These are phyloP conservation scores for Nicotiana undulata DNA, from an alignment of 257 asterid genomes.

Conservation along the genomic window DNA sequence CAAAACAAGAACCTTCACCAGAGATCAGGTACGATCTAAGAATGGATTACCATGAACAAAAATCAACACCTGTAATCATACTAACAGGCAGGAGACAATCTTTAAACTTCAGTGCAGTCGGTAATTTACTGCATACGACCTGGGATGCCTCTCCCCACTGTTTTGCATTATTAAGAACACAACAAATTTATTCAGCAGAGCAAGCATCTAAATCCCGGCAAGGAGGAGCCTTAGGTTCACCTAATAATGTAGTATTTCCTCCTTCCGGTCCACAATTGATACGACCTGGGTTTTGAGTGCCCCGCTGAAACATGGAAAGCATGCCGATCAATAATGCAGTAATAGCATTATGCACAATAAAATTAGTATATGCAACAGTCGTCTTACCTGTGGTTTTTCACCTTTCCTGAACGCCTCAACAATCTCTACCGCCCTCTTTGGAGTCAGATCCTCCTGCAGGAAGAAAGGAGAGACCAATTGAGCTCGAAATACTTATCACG, in stretches of 20 bases:
- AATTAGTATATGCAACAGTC: neutral
- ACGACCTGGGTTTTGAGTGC: constrained; percentile 85
- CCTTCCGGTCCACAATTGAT: constrained; percentile 86
- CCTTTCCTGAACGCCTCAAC: constrained; percentile 91
- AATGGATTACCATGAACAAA: neutral
- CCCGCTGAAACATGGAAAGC: constrained; percentile 48
- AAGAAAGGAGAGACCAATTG: neutral
- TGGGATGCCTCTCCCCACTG: constrained; percentile 30
- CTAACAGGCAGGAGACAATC: neutral
- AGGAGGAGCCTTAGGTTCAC: constrained; percentile 90
- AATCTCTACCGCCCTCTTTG: constrained; percentile 75
- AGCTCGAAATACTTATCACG: neutral
- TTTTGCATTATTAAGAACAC: constrained; percentile 39
- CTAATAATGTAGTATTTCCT: constrained; percentile 68
- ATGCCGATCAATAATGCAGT: neutral
- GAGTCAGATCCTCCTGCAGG: constrained; percentile 85
- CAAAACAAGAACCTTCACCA: neutral
- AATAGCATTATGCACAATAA: neutral
- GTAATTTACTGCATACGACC: constrained; percentile 23
- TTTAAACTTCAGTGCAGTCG: constrained; percentile 3
- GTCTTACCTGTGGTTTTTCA: constrained; percentile 87
- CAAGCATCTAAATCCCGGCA: constrained; percentile 92
- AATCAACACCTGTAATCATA: neutral
- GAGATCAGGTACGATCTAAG: neutral
- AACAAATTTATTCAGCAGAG: constrained; percentile 32